A percentile compares a stretch with the other conserved stretches of the same genome.
Conservation (phyloP, 2,329 filamentous ascomycete genomes). For the Pyricularia pennisetigena region DNA sequence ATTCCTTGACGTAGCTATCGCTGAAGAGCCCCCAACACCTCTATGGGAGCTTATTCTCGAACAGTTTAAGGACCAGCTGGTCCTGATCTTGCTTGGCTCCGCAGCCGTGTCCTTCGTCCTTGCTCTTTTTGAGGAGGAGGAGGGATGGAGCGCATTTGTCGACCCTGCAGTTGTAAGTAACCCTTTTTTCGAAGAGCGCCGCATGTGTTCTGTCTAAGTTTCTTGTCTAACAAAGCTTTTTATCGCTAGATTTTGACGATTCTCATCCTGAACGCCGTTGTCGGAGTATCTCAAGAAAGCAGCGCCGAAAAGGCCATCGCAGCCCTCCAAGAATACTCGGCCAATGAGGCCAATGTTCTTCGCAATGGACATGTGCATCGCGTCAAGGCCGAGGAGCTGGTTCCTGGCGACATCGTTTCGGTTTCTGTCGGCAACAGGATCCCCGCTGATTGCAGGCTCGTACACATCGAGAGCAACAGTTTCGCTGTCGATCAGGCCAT, state of each 20-base stretch:
- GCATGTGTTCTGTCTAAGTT: neutral
- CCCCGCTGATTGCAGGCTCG: constrained; percentile 84
- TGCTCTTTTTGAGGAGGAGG: constrained; percentile 84
- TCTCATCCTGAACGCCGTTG: constrained; percentile 89
- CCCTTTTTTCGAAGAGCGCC: neutral
- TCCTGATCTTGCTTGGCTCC: constrained; percentile 87
- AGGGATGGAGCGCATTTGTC: constrained; percentile 95
- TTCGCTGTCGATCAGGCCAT: constrained; percentile 96
- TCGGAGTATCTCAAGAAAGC: constrained; percentile 96
- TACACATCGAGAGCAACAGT: constrained; percentile 92
- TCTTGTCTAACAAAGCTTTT: neutral
- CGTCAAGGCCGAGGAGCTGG: constrained; percentile 92
- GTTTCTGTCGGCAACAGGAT: constrained; percentile 87
- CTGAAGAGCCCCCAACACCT: constrained; percentile 89
- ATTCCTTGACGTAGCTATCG: constrained; percentile 33
- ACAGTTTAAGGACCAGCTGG: constrained; percentile 98
- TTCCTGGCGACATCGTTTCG: constrained; percentile 86
- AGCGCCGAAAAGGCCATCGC: constrained; percentile 98
- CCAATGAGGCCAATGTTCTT: constrained; percentile 91
- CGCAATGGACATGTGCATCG: constrained; percentile 73
- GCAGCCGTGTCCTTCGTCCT: constrained; percentile 89
- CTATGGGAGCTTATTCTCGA: constrained; percentile 95
- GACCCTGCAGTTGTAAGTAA: constrained; percentile 81
- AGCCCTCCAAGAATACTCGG: constrained; percentile 96
- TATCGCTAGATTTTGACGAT: constrained; percentile 78